phyloP scores from a whole-genome alignment of 768 basidiomycete species.

The Russula earlei region DNA sequence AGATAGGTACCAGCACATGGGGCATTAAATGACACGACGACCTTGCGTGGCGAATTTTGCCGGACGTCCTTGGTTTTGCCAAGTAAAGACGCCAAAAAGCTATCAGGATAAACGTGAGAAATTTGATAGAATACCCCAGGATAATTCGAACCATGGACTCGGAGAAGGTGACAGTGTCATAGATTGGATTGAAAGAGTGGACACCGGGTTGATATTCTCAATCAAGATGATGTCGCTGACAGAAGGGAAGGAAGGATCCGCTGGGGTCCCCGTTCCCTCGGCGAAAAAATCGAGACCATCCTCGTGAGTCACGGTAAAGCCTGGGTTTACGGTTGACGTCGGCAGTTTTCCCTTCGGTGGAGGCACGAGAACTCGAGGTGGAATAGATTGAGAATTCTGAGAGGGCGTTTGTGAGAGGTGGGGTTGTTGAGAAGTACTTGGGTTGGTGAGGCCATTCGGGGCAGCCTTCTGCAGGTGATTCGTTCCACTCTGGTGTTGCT shows the following conservation, averaged over 20 bases:
- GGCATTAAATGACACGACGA: constrained; percentile 5
- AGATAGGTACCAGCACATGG: neutral
- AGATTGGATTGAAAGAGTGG: neutral
- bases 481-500: neutral
- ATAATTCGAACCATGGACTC: neutral
- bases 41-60: neutral
- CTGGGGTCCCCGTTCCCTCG: neutral
- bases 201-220: neutral
- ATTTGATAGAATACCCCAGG: neutral
- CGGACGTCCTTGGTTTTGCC: neutral
- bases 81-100: neutral
- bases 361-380: neutral
- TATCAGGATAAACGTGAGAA: neutral
- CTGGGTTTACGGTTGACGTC: neutral
- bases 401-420: neutral
- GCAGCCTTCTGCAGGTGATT: constrained; percentile 4
- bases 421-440: neutral
- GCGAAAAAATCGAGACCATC: constrained; percentile 3
- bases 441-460: neutral
- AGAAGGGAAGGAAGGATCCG: neutral
- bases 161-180: neutral
- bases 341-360: neutral
- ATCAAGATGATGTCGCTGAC: neutral
- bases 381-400: neutral
- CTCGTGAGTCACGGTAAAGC: constrained; percentile 1